Conservation (phyloP, 495 filamentous ascomycete genomes). For the Polyplosphaeria fusca region DNA sequence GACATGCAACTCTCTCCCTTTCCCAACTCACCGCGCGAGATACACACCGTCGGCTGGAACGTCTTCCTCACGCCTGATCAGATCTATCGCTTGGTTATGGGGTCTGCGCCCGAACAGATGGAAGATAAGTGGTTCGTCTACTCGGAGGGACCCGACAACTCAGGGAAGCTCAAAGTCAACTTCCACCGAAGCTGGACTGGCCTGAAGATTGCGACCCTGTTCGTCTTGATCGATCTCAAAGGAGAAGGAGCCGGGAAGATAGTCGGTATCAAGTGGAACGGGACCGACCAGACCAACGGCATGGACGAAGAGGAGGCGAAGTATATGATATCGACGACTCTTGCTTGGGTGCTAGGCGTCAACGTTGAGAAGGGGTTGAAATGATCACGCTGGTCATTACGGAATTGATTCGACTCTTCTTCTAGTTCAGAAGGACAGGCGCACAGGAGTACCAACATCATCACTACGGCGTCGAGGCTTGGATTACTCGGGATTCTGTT, state of each 20-base stretch:
- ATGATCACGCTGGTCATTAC: not conserved
- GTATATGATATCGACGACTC: slow-evolving; percentile 18
- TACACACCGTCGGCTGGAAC: slow-evolving; percentile 22
- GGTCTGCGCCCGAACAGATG: slow-evolving; percentile 20
- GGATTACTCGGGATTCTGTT: no score
- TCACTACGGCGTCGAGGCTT: no score
- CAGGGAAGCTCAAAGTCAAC: slow-evolving; percentile 21
- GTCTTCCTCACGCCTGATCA: slow-evolving; percentile 18
- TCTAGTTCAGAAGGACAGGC: no score
- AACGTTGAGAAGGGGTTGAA: not conserved
- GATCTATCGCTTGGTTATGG: slow-evolving; percentile 21
- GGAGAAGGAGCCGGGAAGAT: slow-evolving; percentile 24
- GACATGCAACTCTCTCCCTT: slow-evolving; percentile 15
- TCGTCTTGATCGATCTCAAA: slow-evolving; percentile 23
- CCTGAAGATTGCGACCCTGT: slow-evolving; percentile 24
- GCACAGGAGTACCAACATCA: no score
- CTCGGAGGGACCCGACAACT: slow-evolving; percentile 23
- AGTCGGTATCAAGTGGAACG: slow-evolving; percentile 28
- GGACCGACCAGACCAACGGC: slow-evolving; percentile 19
- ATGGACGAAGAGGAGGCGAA: slow-evolving; percentile 24
- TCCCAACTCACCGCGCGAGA: not conserved
- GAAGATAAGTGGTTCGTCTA: slow-evolving; percentile 35
- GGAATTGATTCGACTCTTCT: no score
- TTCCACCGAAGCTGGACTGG: slow-evolving; percentile 32
- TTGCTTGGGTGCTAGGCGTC: slow-evolving; percentile 24